phyloP scores from a whole-genome alignment of 2,329 filamentous ascomycete genomes.

The Cryphonectria naterciae region DNA sequence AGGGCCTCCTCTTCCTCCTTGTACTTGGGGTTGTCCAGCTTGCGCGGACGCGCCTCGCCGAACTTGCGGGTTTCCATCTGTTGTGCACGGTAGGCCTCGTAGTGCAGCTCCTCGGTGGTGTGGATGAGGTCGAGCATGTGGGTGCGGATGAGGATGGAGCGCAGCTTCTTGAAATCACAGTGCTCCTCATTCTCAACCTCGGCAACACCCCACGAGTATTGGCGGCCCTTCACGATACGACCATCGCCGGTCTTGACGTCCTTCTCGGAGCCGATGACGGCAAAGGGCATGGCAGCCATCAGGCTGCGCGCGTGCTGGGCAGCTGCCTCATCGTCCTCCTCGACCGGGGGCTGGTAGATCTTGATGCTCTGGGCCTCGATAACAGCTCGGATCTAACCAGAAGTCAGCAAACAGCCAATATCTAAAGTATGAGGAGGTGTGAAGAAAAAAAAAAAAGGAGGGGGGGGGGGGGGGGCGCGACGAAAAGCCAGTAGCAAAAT shows the following conservation, averaged over 20 bases:
- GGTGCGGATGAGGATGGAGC: slow-evolving; percentile 96
- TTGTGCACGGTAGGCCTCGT: slow-evolving; percentile 97
- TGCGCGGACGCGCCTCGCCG: slow-evolving; percentile 93
- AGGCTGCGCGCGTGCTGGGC: slow-evolving; percentile 92
- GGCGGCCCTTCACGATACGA: slow-evolving; percentile 96
- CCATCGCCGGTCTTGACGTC: slow-evolving; percentile 96
- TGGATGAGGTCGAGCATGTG: slow-evolving; percentile 99
- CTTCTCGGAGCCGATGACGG: slow-evolving; percentile 98
- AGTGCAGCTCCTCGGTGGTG: slow-evolving; percentile 98
- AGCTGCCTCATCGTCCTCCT: slow-evolving; percentile 97
- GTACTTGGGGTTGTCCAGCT: slow-evolving; percentile 99
- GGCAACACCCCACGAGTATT: slow-evolving; percentile 99
- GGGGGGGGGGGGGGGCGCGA: too few relatives aligned
- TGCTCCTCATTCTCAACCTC: slow-evolving; percentile 99
- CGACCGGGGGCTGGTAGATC: slow-evolving; percentile 96
- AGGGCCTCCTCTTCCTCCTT: slow-evolving; percentile 99
- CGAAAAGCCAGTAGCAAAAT: too few relatives aligned
- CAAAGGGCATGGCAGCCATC: slow-evolving; percentile 97
- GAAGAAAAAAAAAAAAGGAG: too few relatives aligned
- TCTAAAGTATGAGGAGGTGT: neutral
- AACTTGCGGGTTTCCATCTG: slow-evolving; percentile 99
- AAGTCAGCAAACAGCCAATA: slow-evolving; percentile 31
- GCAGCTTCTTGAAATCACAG: slow-evolving; percentile 99
- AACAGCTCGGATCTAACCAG: slow-evolving; percentile 80
- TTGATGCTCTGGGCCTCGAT: slow-evolving; percentile 99